Base-by-base conservation (phyloP, 345 rosid genomes). In the Gossypium ekmanianum region DNA sequence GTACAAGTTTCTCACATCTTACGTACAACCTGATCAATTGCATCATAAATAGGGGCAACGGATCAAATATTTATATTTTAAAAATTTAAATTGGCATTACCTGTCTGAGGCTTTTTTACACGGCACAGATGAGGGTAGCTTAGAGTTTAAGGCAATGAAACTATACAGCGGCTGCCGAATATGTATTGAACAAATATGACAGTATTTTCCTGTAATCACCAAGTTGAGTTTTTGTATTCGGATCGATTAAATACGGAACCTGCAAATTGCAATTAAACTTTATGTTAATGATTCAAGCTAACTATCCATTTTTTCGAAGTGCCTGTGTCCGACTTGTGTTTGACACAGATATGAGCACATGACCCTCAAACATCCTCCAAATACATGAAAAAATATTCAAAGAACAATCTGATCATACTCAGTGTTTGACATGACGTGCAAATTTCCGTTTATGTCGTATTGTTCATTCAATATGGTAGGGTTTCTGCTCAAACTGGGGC, bases 221-320 rank as follows among this genome's bases (percentile, higher is more conserved):
- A 16, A 81, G 77, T 39, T 82, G 84, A 57, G 87, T 76, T 34
- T 88, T 84, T 8, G 97, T 90, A 84, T 90, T 92, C 20, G 90
- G 96, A 81, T 92, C 97, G 47, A 92, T 80, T 61, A 92, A 68
- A 74, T 77, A 90, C 7, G 96, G 96, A 63, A 92, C 89, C 97
- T 92, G 83, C 39, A 68, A 83, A 41, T 68, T n/a, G 44, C 20
- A 66, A 68, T 13, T 24, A 73, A 47, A 59, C 52, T 24, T 16
- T 17, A 0, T n/a, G 69, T 55, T 16, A 26, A 11, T 75, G 22
- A 22, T 57, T 22, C 61, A 22, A 57, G 29, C 61, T 20, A 20
- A 56, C 27, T 18, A 22, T n/a, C 18, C 20, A 8, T 56, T 56
- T n/a, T 56, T 18, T 18, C 3, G 0, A 56, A 56, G 61, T 18